Conservation (phyloP, 345 rosid genomes). For the Populus simonii region DNA sequence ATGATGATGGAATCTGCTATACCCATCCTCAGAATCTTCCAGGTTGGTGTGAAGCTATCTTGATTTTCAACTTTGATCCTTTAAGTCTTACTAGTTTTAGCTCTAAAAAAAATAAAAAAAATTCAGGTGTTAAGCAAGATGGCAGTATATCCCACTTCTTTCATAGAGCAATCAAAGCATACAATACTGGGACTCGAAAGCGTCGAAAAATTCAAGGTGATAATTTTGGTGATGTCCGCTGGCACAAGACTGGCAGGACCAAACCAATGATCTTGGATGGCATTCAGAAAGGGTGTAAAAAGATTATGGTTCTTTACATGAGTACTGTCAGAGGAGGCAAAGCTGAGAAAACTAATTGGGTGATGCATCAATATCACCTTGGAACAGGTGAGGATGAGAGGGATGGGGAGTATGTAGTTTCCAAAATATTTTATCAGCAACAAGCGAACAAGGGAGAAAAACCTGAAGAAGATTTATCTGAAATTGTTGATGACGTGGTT, state of each 20-base stretch:
- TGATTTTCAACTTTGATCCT: background rate
- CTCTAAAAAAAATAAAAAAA: constrained; percentile 4
- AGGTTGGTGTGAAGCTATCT: constrained; percentile 40
- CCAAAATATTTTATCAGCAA: constrained; percentile 82
- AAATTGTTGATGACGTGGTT: constrained; percentile 29
- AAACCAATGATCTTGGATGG: constrained; percentile 80
- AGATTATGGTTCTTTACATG: constrained; percentile 84
- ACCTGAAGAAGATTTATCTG: constrained; percentile 47
- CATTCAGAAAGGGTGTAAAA: constrained; percentile 77
- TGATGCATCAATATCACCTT: constrained; percentile 96
- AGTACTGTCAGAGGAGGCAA: constrained; percentile 58
- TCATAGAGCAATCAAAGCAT: constrained; percentile 84
- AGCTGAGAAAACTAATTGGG: constrained; percentile 87
- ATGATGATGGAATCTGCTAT: constrained; percentile 93
- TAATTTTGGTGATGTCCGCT: constrained; percentile 77
- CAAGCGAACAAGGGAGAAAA: constrained; percentile 53
- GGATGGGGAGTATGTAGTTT: constrained; percentile 76
- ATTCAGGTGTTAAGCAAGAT: constrained; percentile 72
- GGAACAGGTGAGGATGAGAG: constrained; percentile 89
- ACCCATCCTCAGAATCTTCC: constrained; percentile 94
- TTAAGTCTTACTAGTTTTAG: constrained; percentile 1
- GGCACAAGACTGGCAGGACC: constrained; percentile 96
- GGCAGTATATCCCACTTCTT: constrained; percentile 80
- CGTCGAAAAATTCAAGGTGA: constrained; percentile 88
- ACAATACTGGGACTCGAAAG: constrained; percentile 84